Conservation (phyloP, 1,139 yeast genomes). For the Pichia sp. region DNA sequence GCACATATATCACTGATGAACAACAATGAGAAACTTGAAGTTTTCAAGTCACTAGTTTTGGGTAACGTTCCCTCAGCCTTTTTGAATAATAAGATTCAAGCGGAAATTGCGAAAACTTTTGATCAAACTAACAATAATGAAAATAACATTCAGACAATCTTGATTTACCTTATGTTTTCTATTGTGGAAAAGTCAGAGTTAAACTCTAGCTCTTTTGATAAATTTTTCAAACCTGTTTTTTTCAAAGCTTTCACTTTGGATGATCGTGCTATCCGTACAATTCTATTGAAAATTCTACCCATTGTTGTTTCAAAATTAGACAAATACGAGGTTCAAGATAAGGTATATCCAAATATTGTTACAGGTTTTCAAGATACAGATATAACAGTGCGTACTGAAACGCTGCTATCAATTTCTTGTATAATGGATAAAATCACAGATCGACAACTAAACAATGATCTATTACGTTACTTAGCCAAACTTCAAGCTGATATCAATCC, state of each 20-base stretch:
- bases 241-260: constrained; percentile 55
- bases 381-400: constrained; percentile 69
- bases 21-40: constrained; percentile 44
- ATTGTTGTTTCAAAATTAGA: constrained; percentile 44
- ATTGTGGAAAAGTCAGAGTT: constrained; percentile 22
- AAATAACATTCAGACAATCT: constrained; percentile 28
- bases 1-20: constrained; percentile 46
- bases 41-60: constrained; percentile 39
- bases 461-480: constrained; percentile 74
- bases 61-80: constrained; percentile 47
- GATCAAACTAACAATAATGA: constrained; percentile 15
- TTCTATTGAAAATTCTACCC: constrained; percentile 59
- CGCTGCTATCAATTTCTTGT: constrained; percentile 61
- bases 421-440: constrained; percentile 65
- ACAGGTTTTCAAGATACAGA: constrained; percentile 86
- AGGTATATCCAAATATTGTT: constrained; percentile 58
- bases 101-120: constrained; percentile 49
- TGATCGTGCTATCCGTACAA: constrained; percentile 71
- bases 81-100: constrained; percentile 56
- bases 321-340: constrained; percentile 59
- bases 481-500: constrained; percentile 82
- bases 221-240: constrained; percentile 53
- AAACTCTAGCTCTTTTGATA: constrained; percentile 26
- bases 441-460: constrained; percentile 80
- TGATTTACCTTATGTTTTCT: constrained; percentile 42